phyloP scores from a whole-genome alignment of 768 basidiomycete genomes.

The Fomitopsis pulvina region DNA sequence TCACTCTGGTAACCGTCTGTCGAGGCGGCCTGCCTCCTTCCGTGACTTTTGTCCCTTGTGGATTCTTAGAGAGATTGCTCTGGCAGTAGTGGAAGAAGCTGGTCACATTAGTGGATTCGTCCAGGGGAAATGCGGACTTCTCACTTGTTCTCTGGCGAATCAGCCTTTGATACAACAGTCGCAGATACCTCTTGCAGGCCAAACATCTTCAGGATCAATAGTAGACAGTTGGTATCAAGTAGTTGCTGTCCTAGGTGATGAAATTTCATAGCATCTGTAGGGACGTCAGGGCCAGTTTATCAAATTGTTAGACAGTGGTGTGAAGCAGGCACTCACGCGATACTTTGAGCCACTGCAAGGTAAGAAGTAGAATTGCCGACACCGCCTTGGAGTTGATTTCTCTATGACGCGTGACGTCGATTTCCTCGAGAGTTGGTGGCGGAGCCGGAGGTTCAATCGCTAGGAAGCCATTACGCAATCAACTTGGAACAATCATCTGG shows the following conservation, averaged over 20 bases:
- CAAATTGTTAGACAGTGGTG: neutral
- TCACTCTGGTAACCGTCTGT: slow-evolving; percentile 50
- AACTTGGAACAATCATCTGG: neutral
- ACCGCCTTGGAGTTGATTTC: slow-evolving; percentile 98
- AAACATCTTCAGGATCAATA: slow-evolving; percentile 96
- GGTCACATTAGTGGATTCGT: slow-evolving; percentile 5
- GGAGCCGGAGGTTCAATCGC: slow-evolving; percentile 57
- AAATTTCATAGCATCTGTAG: slow-evolving; percentile 92
- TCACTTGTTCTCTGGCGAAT: slow-evolving; percentile 82
- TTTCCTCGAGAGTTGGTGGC: slow-evolving; percentile 81
- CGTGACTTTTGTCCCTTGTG: slow-evolving; percentile 51
- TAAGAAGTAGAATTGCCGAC: slow-evolving; percentile 85
- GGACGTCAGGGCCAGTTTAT: neutral
- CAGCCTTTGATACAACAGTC: slow-evolving; percentile 82
- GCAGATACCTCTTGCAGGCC: slow-evolving; percentile 88
- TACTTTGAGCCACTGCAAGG: slow-evolving; percentile 97
- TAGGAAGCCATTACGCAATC: slow-evolving; percentile 36
- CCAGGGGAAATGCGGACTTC: slow-evolving; percentile 12
- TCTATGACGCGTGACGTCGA: slow-evolving; percentile 89
- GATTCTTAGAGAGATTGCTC: slow-evolving; percentile 63
- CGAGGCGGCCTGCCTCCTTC: slow-evolving; percentile 60
- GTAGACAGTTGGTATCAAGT: slow-evolving; percentile 89
- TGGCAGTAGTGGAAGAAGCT: slow-evolving; percentile 98
- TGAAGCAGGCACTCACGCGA: slow-evolving; percentile 73
- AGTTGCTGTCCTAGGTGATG: slow-evolving; percentile 95